Evolutionary conservation across 768 basidiomycete species (phyloP), one percentile per base, ranked within the genome.

Genomic region (Lentinula guzmanii): DNA sequence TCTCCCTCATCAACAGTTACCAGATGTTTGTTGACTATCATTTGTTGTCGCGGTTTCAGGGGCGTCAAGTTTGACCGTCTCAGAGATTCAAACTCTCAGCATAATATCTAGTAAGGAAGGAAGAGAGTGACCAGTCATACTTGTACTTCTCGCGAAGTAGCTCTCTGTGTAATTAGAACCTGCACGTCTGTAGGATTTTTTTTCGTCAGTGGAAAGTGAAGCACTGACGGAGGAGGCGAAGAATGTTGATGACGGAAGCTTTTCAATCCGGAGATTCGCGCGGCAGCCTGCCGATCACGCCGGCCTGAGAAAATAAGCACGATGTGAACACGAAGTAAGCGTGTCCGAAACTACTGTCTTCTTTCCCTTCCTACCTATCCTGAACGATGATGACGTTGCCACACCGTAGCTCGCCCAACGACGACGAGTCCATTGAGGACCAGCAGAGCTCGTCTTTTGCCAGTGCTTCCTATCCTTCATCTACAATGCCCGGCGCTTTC

Each of bases 301-400:
- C 58, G 45, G 43, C 33, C 18, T 59, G 58, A 41, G 58, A 59
- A 58, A 48, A 34, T 34, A 31, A 45, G 48, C 58, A 48, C 58
- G 58, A 59, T 59, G 58, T 59, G 43, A 35, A 59, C 58, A 48
- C 46, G 43, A 35, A 8, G n/a, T 39, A n/a, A n/a, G 13, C 21
- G 21, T 15, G 6, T 59, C 58, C 31, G 31, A 46, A 45, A 48
- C 58, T 33, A 28, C 34, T 50, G 21, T 34, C 45, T 24, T 50
- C 18, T 33, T 33, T 50, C 24, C 35, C 58, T 50, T 50, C 39
- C 42, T 28, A 28, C 24, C 21, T n/a, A 34, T 7, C 56, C 33
- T 58, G n/a, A 46, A 59, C 45, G 58, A 59, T 59, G 58, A 59
- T 59, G 58, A 59, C 58, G 58, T 50, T 59, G 58, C 56, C 56